phyloP scores from a whole-genome alignment of 2,329 filamentous ascomycete genomes.

The Aspergillus japonicus region DNA sequence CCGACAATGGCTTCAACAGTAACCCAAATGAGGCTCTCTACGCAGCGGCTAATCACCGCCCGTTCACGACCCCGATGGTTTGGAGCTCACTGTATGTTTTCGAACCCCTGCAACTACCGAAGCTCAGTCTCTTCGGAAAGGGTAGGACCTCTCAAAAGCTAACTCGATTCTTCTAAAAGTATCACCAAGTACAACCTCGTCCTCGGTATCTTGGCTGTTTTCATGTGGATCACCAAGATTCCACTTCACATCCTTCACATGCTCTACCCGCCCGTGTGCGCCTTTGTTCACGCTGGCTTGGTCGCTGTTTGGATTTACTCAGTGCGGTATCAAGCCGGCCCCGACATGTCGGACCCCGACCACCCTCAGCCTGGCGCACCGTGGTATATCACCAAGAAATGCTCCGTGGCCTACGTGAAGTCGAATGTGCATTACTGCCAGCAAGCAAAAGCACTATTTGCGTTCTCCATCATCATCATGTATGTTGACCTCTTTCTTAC shows the following conservation, averaged over 20 bases:
- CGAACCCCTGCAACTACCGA: background rate
- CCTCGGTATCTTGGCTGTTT: slow-evolving; percentile 60
- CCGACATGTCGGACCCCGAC: slow-evolving; percentile 58
- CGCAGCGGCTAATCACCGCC: slow-evolving; percentile 58
- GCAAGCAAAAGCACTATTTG: slow-evolving; percentile 61
- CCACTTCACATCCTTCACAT: slow-evolving; percentile 58
- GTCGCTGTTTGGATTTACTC: slow-evolving; percentile 56
- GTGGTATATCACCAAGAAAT: slow-evolving; percentile 65
- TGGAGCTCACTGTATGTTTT: slow-evolving; percentile 60
- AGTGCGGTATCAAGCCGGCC: slow-evolving; percentile 55
- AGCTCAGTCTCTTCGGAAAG: background rate
- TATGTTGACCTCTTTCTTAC: slow-evolving; percentile 39
- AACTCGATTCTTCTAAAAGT: slow-evolving; percentile 37
- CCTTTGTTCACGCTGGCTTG: slow-evolving; percentile 52
- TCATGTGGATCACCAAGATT: slow-evolving; percentile 59
- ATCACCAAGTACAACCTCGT: slow-evolving; percentile 62
- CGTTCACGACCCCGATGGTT: slow-evolving; percentile 54
- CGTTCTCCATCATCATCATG: slow-evolving; percentile 56
- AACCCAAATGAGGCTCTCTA: slow-evolving; percentile 57
- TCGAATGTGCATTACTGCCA: slow-evolving; percentile 55
- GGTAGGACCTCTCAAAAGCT: slow-evolving; percentile 4
- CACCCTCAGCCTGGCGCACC: slow-evolving; percentile 56
- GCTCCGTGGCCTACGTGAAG: slow-evolving; percentile 50
- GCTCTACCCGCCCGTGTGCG: slow-evolving; percentile 56
- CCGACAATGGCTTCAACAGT: slow-evolving; percentile 62